A percentile compares a stretch with the other conserved stretches of the same genome.
phyloP scores from a whole-genome alignment of 2,329 filamentous ascomycete genomes.

The Ascochyta lentis region DNA sequence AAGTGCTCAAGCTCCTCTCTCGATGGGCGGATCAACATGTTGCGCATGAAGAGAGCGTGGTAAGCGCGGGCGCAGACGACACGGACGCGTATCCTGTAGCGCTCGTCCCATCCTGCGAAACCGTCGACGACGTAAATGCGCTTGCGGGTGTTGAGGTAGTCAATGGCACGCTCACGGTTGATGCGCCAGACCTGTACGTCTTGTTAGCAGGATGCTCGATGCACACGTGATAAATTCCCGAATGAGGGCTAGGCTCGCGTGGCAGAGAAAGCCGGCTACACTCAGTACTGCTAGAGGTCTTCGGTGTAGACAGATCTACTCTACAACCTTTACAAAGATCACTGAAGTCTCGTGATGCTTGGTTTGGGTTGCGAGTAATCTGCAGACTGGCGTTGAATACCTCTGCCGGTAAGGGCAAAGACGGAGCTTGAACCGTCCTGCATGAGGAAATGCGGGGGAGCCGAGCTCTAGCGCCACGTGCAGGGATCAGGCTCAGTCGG shows the following conservation, averaged over 20 bases:
- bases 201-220: constrained; percentile 35
- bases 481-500: constrained; percentile 42
- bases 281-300: too few relatives aligned
- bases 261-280: too few relatives aligned
- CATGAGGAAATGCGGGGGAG: constrained; percentile 45
- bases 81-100: constrained; percentile 96
- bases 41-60: constrained; percentile 99
- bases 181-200: constrained; percentile 89
- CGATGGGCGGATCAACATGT: constrained; percentile 97
- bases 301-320: too few relatives aligned
- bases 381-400: too few relatives aligned
- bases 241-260: constrained; percentile 6
- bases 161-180: constrained; percentile 97
- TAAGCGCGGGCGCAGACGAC: constrained; percentile 99
- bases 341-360: too few relatives aligned
- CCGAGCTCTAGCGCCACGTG: constrained; percentile 37
- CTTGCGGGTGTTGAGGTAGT: constrained; percentile 98
- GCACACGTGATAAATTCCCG: constrained; percentile 27
- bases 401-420: too few relatives aligned
- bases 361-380: too few relatives aligned
- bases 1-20: constrained; percentile 94
- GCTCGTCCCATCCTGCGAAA: constrained; percentile 97
- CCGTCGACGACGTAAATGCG: constrained; percentile 99
- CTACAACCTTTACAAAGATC: too few relatives aligned
- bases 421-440: constrained; percentile 15